Percentiles rank a stretch among this genome's conserved stretches.
These are phyloP conservation scores for Chrysanthemum makinoi DNA, from an alignment of 129 eudicot species.

Conservation along the genomic window DNA sequence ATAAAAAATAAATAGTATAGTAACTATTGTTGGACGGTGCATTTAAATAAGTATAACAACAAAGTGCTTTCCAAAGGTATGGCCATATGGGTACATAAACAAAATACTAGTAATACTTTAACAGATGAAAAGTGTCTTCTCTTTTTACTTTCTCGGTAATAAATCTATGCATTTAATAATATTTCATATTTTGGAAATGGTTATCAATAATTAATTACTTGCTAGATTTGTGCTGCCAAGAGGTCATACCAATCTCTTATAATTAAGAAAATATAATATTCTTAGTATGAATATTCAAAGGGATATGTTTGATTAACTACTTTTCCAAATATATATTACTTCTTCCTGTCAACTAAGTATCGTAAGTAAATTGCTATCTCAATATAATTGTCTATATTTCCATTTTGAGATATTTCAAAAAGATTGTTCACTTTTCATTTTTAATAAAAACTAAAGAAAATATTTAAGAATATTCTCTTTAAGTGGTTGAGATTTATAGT, in stretches of 20 bases:
- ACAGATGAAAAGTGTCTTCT: conserved; percentile 10
- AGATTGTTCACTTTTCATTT: no score
- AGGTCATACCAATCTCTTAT: background rate
- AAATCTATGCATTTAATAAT: background rate
- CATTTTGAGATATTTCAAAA: no score
- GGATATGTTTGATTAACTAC: background rate
- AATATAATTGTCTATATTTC: no score
- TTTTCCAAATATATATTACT: background rate
- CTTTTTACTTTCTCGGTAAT: conserved; percentile 22
- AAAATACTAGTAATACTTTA: conserved; percentile 4
- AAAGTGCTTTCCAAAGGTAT: conserved; percentile 18
- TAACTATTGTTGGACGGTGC: conserved; percentile 33
- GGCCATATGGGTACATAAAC: conserved; percentile 11
- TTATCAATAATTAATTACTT: conserved; percentile 15
- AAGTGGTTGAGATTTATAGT: no score
- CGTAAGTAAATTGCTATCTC: no score
- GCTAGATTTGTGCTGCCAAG: background rate
- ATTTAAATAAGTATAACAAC: background rate
- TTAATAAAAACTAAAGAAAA: no score
- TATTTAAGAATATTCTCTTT: no score
- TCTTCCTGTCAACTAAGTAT: no score
- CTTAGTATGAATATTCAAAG: background rate
- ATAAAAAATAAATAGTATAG: background rate
- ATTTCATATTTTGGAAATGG: background rate
- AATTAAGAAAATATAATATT: background rate